Base-by-base conservation (phyloP, 192 early-diverging fungal species). In the Podila epigama region DNA sequence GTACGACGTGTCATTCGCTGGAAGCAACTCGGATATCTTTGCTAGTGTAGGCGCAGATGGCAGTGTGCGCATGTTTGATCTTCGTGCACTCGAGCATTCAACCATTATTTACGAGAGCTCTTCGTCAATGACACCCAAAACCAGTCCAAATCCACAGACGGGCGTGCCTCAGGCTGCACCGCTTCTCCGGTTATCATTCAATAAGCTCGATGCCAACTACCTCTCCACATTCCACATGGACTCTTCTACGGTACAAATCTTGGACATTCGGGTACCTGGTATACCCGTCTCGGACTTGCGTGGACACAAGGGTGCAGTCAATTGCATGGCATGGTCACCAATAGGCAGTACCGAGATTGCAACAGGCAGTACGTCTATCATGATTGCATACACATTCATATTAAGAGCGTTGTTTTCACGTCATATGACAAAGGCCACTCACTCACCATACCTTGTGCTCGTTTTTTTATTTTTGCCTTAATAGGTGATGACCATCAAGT, bases 41-140 rank as follows among this genome's bases (percentile, higher is more conserved):
- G 96, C 93, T 5, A 95, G 93, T 70, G 98, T 97, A 22, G 97
- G 97, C n/a, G 96, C 95, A 3, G 98, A 99, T 75, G 98, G 98
- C 2, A 95, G 93, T 13, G 90, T 99, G 29, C 89, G 98, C 20
- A 92, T 97, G 90, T 99, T 99, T 83, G 98, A 99, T 84, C 84
- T 98, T 50, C 92, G 98, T 57, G 83, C 93, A 22, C 85, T 99
- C 25, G 98, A 98, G 63, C 98, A 98, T 80, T 97, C 95, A 10
- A 98, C 98, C 8, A 98, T 99, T 64, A 79, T 99, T 33, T 99
- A 98, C 77, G 98, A 99, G 80, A 91, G 94, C 3, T 70, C 87
- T 1, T 78, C 83, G 42, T 39, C 70, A n/a, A 25, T 70, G 60
- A 20, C 82, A 58, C 31, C 59, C 25, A 69, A 61, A 51, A 70